Evolutionary conservation across 495 filamentous ascomycete species (phyloP).

Genomic region (Bathelium albidoporum): DNA sequence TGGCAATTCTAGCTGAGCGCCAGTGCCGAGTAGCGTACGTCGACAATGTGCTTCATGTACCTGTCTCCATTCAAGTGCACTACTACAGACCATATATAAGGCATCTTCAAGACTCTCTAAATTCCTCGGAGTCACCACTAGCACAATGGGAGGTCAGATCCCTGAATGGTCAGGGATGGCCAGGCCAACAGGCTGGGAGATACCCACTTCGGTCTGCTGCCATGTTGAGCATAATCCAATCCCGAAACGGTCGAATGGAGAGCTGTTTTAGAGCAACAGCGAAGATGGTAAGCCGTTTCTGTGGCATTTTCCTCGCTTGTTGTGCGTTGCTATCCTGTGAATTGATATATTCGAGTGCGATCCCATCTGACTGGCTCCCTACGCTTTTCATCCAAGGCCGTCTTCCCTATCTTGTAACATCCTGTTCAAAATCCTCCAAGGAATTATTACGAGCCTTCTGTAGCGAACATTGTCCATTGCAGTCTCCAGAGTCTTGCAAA

Average conservation of each 20-base stretch:
- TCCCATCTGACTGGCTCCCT: neutral
- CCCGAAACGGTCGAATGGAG: neutral
- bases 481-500: neutral
- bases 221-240: neutral
- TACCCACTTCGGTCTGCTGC: too few species aligned
- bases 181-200: too few species aligned
- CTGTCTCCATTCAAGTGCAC: neutral
- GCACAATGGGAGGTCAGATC: too few species aligned
- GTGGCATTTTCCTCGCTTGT: too few species aligned
- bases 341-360: neutral
- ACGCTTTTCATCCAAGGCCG: neutral
- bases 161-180: too few species aligned
- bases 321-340: too few species aligned
- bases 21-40: neutral
- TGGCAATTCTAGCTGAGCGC: neutral
- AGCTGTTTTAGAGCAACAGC: too few species aligned
- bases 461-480: neutral
- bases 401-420: neutral
- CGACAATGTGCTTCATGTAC: neutral
- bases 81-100: too few species aligned
- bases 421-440: neutral
- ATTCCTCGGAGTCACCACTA: too few species aligned
- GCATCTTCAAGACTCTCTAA: too few species aligned
- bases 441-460: neutral
- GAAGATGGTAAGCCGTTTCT: too few species aligned